Base-by-base conservation (phyloP, 1,139 yeast species). In the Citeromyces siamensis region DNA sequence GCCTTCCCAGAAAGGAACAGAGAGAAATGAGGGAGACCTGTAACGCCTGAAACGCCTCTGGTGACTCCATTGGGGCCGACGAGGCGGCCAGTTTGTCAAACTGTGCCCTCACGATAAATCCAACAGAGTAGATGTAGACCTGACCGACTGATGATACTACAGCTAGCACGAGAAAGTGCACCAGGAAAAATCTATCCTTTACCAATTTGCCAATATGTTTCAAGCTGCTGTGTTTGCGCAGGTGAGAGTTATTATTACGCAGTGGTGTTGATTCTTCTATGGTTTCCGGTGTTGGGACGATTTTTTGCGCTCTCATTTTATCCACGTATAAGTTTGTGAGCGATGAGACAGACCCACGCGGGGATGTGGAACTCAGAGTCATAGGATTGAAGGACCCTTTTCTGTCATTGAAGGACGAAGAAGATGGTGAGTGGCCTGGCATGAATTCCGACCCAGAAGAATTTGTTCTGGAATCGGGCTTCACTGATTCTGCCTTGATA, bases 21-120 rank as follows among this genome's bases (percentile, higher is more conserved):
- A 80, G 50, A 1, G 93, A 82, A 29, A 82, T 68, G 16, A 78
- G 53, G 1, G 88, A 78, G 4, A 82, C 93, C 49, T 82, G 93
- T 17, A 74, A 45, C 0, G 85, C 79, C 51, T 81, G 93, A 18
- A 68, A 57, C 3, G 66, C 54, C 37, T 23, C 34, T 9, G 37
- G 17, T 5, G 32, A 23, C 28, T 23, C 28, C 13, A 23, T 23
- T 8, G 28, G 28, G 13, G 13, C 9, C 14, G 6, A n/a, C 6
- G 13, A 23, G 28, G 13, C 13, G 20, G 34, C 19, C 10, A 14
- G 20, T 13, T 16, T n/a, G 20, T 22, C 31, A 17, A 53, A 50
- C 41, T 62, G 65, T 1, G 86, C 82, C 44, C 73, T 69, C 19
- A 79, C 72, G 33, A 81, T 66, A 47, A 73, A 80, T 0, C 94